A percentile compares a stretch with the other conserved stretches of the same genome.
Evolutionary conservation across 139 green algal species (phyloP).

Genomic region (Protoeuglena noctilucae): DNA sequence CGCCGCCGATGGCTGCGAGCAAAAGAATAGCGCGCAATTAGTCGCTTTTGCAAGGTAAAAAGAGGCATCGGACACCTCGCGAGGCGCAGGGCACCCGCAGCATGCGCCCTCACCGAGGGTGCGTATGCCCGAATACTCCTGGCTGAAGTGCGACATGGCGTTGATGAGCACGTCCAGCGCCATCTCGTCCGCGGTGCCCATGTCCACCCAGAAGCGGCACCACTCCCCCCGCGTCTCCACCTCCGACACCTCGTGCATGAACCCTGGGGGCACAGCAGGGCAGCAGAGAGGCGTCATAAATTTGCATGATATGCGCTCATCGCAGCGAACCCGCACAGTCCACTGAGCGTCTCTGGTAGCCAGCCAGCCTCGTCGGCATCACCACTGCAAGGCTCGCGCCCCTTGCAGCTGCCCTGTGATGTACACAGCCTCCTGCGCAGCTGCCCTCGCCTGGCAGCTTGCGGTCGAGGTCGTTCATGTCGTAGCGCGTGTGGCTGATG

Average conservation of each 20-base stretch:
- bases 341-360: too few species aligned
- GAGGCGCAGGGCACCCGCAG: too few species aligned
- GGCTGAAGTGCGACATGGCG: slow-evolving; percentile 47
- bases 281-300: too few species aligned
- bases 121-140: slow-evolving; percentile 17
- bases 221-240: slow-evolving; percentile 37
- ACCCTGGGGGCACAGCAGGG: slow-evolving; percentile 16
- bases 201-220: slow-evolving; percentile 51
- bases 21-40: slow-evolving; percentile 37
- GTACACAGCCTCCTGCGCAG: too few species aligned
- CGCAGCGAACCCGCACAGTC: too few species aligned
- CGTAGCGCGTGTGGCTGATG: slow-evolving; percentile 45
- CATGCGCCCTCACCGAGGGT: too few species aligned
- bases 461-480: slow-evolving; percentile 14
- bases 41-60: not conserved
- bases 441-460: too few species aligned
- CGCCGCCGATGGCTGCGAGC: slow-evolving; percentile 40
- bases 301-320: too few species aligned
- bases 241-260: slow-evolving; percentile 49
- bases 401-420: too few species aligned
- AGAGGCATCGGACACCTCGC: too few species aligned
- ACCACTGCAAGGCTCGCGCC: too few species aligned
- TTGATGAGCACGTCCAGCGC: slow-evolving; percentile 79
- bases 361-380: too few species aligned
- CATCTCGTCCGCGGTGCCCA: slow-evolving; percentile 75